Base-by-base conservation (phyloP, 225 moss, liverwort and hornwort genomes). In the Climacium dendroides region DNA sequence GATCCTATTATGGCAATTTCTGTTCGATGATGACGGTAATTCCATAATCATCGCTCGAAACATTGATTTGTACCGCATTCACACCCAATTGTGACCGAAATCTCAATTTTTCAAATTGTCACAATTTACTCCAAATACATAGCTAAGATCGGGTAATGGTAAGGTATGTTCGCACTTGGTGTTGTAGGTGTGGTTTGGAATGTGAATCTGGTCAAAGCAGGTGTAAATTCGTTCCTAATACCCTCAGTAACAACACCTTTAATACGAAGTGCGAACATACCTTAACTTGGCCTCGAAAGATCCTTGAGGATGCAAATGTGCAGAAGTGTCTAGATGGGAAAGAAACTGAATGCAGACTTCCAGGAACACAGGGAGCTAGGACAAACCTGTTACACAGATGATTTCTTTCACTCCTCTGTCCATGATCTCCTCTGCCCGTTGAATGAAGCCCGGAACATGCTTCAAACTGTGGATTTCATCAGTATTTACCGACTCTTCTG, bases 391-490 rank as follows among this genome's bases (percentile, higher is more conserved):
- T 15, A 96, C 75, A 81, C 97, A 97, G 48, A 97, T 85, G 78
- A 97, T 97, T 45, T 96, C 93, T 66, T 92, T 83, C 11, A 97
- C 92, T 41, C 94, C 92, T 85, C 90, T 92, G 69, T 92, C 90
- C 74, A 92, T 89, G 52, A 97, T 90, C 83, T 97, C 96, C 54
- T 93, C 91, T 9, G 91, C 95, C 74, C 94, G 90, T 37, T 96
- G 87, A 58, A 97, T 64, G 77, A 97, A 97, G 7, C 97, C 96
- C 16, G 96, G 97, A 84, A 96, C 95, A 83, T 96, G 97, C 87
- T 95, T 96, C 91, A 97, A 89, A 82, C 97, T 97, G 92, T 84
- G 63, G 29, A 29, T 61, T 22, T 74, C 39, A 82, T 78, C 71
- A 80, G 45, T 15, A 48, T 39, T 65, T 9, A 63, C 19, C 50